phyloP scores from a whole-genome alignment of 768 basidiomycete genomes.

The Lentinula lateritia region DNA sequence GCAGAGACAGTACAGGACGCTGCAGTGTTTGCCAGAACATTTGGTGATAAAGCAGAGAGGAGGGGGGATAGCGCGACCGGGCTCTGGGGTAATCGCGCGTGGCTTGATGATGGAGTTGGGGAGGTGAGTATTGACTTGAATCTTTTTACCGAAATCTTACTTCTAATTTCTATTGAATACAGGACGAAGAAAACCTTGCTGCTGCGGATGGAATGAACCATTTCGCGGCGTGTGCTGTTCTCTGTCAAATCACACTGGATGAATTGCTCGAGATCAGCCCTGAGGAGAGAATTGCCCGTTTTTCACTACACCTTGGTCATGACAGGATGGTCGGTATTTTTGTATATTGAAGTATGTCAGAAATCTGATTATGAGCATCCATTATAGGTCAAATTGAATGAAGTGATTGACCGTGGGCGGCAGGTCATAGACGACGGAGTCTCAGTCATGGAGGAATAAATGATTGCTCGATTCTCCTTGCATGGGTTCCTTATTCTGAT shows the following conservation, averaged over 20 bases:
- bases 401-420: neutral
- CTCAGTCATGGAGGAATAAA: neutral
- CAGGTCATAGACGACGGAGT: neutral
- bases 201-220: slow-evolving; percentile 38
- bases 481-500: no score
- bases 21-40: slow-evolving; percentile 46
- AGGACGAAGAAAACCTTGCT: slow-evolving; percentile 62
- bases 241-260: slow-evolving; percentile 31
- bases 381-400: neutral
- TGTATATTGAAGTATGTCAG: neutral
- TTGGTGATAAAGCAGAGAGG: slow-evolving; percentile 53
- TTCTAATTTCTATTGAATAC: slow-evolving; percentile 1
- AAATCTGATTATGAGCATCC: neutral
- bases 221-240: slow-evolving; percentile 43
- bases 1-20: slow-evolving; percentile 55
- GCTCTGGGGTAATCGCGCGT: slow-evolving; percentile 56
- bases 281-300: slow-evolving; percentile 27
- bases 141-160: neutral
- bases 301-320: slow-evolving; percentile 29
- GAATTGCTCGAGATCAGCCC: slow-evolving; percentile 33
- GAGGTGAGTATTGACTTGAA: slow-evolving; percentile 21
- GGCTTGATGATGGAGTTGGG: slow-evolving; percentile 58
- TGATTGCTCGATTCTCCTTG: no score
- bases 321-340: slow-evolving; percentile 32
- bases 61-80: slow-evolving; percentile 34